These are phyloP conservation scores for Dendryphion nanum DNA, from an alignment of 2,329 filamentous ascomycete species.

Conservation along the genomic window DNA sequence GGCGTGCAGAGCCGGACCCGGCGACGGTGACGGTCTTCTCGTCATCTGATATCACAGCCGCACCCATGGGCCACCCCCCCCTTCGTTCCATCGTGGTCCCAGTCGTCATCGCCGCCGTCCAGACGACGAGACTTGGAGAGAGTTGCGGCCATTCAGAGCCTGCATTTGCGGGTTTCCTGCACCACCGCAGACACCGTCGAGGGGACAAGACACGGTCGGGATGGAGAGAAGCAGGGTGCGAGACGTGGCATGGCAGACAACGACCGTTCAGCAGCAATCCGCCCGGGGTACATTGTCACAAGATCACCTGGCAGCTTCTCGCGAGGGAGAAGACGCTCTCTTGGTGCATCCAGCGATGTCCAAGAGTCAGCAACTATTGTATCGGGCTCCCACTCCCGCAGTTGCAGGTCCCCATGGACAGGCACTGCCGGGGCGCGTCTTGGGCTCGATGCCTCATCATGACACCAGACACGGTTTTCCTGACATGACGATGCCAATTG, in stretches of 20 bases:
- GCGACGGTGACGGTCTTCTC: no score
- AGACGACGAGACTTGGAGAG: constrained; percentile 1
- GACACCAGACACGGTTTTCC: neutral
- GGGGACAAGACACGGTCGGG: constrained; percentile 7
- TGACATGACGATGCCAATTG: constrained; percentile 1
- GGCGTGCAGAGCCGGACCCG: no score
- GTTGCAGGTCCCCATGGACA: no score
- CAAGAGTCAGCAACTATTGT: no score
- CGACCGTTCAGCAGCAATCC: neutral
- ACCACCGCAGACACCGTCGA: constrained; percentile 20
- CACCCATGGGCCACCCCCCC: constrained; percentile 15
- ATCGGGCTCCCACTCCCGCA: no score
- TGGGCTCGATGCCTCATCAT: constrained; percentile 2
- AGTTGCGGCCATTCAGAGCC: constrained; percentile 12
- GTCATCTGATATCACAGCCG: constrained; percentile 37
- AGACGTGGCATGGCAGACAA: constrained; percentile 33
- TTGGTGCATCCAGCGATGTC: no score
- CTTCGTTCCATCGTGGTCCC: constrained; percentile 30
- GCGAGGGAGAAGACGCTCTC: no score
- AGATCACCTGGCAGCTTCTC: constrained; percentile 24
- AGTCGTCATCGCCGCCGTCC: constrained; percentile 15
- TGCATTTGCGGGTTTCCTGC: constrained; percentile 15
- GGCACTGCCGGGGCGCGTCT: neutral
- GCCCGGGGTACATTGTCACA: constrained; percentile 18
- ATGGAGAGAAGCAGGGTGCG: constrained; percentile 16